phyloP scores from a whole-genome alignment of 2,329 filamentous ascomycete species.

The Bipolaris cookei region DNA sequence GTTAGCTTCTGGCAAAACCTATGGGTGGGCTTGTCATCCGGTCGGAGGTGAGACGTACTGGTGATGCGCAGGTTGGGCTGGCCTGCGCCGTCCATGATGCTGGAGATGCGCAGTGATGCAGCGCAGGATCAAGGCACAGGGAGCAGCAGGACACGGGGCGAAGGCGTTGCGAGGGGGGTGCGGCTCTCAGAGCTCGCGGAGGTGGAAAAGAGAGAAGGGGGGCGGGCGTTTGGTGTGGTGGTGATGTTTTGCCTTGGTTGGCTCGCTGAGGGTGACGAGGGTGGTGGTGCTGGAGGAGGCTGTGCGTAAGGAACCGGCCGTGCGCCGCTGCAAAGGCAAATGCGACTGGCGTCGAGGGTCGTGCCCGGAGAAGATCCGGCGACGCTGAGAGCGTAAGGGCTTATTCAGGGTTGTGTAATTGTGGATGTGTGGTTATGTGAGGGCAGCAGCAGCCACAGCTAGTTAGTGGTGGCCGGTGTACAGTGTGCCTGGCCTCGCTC shows the following conservation, averaged over 20 bases:
- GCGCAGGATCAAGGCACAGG: constrained; percentile 1
- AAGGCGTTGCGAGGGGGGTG: constrained; percentile 10
- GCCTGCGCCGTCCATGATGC: constrained; percentile 58
- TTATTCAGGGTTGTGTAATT: constrained; percentile 22
- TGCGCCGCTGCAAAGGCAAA: constrained; percentile 34
- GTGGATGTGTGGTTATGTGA: constrained; percentile 23
- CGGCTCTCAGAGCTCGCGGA: constrained; percentile 45
- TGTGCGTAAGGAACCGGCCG: constrained; percentile 34
- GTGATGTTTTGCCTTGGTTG: constrained; percentile 14
- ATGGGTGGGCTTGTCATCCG: constrained; percentile 1
- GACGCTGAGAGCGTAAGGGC: constrained; percentile 19
- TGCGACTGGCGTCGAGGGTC: constrained; percentile 27
- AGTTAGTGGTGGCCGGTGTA: background rate
- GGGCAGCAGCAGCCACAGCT: background rate
- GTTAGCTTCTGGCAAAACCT: constrained; percentile 34
- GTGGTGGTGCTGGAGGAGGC: constrained; percentile 34
- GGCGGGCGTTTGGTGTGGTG: constrained; percentile 10
- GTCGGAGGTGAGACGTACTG: constrained; percentile 65
- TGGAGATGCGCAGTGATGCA: constrained; percentile 45
- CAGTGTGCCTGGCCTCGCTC: background rate
- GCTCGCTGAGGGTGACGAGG: constrained; percentile 30
- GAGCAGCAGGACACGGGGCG: background rate
- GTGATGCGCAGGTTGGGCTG: constrained; percentile 88
- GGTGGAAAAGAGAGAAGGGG: constrained; percentile 1
- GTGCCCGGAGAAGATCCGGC: constrained; percentile 22